Conservation (phyloP, 1,284 basidiomycete genomes). For the Ganoderma resinaceum region DNA sequence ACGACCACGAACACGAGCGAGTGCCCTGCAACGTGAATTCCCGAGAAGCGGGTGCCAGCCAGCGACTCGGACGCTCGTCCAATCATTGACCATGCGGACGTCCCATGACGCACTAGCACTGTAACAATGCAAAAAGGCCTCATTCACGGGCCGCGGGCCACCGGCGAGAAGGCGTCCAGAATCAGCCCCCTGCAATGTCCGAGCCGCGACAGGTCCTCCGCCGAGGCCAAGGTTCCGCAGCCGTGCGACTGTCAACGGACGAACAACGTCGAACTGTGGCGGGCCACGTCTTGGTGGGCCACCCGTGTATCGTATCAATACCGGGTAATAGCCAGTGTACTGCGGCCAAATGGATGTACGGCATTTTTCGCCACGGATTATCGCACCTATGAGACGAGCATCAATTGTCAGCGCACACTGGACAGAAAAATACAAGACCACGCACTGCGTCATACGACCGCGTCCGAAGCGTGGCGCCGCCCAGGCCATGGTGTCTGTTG, state of each 20-base stretch:
- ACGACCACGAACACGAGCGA: background rate
- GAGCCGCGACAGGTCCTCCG: background rate
- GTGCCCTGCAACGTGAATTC: background rate
- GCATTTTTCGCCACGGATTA: background rate
- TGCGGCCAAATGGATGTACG: background rate
- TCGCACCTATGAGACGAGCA: background rate
- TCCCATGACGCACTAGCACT: background rate
- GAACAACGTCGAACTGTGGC: background rate
- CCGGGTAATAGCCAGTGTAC: background rate
- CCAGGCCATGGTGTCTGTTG: background rate
- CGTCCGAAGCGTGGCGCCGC: background rate
- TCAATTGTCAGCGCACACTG: background rate
- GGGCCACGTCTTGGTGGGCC: background rate
- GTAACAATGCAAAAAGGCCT: background rate
- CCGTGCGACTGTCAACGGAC: background rate
- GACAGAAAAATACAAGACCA: background rate
- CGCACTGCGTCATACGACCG: background rate
- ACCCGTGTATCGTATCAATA: background rate
- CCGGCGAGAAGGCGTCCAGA: background rate
- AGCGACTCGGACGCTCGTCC: background rate
- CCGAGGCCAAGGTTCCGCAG: background rate
- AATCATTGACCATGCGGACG: background rate
- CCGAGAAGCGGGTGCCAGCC: constrained; percentile 1
- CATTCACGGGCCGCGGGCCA: background rate
- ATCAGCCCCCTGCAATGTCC: background rate